Base-by-base conservation (phyloP, 805 yeast genomes). In the Priceomyces haplophilus region DNA sequence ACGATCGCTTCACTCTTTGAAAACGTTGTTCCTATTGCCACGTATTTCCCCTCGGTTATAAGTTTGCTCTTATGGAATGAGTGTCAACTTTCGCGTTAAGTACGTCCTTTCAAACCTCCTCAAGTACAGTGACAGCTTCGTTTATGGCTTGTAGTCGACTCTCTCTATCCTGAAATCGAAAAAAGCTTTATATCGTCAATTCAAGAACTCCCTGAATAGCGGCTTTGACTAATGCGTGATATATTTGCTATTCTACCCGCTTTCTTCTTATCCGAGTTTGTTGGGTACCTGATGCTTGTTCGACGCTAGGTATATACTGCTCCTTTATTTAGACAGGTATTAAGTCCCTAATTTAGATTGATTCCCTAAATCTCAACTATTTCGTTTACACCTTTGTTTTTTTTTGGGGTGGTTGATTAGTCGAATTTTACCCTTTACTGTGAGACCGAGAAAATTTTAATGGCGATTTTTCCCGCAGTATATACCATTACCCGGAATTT, bases 391-490 rank as follows among this genome's bases (percentile, higher is more conserved):
- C 17, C 39, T 36, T 36, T 36, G 39, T 36, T 36, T 36, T 35
- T n/a, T 35, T 36, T 36, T 36, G 27, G 39, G 39, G 39, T 23
- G 27, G 39, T 23, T 23, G 39, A 36, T 25, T 36, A 23, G 11
- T 36, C 31, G 39, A 36, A 23, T 36, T 35, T 32, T 21, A n/a
- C 7, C 39, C 39, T 31, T 23, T 36, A 25, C 39, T 23, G 39
- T 23, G 39, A 23, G 31, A 36, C 39, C 35, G 39, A 36, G 39
- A 36, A 36, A 36, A 36, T 36, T 36, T 36, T 36, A 36, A 36
- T 36, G 39, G 39, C 39, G 39, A 24, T 36, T 36, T 36, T 36
- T 36, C 39, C 39, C 39, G 39, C 39, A 36, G 15, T 12, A 20
- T 12, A 15, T 12, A 18, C 8, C n/a, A 13, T 36, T 36, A 36